These are phyloP conservation scores for Ajuga reptans DNA, from an alignment of 305 asterid species.

Conservation along the genomic window DNA sequence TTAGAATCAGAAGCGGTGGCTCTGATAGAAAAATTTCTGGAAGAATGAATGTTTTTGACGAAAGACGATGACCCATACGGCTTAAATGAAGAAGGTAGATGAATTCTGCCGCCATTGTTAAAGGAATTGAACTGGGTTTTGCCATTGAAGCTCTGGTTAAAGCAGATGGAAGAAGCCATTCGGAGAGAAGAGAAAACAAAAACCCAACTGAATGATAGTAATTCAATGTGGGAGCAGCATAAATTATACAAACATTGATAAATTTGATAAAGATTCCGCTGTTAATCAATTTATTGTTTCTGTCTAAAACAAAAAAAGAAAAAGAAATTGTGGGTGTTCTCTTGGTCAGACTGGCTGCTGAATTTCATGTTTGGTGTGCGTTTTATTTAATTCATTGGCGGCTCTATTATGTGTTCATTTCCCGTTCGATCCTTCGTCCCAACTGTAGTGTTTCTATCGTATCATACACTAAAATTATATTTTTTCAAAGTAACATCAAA, in stretches of 20 bases:
- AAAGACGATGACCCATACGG: conserved; percentile 30
- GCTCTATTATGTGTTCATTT: not conserved
- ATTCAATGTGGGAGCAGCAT: not conserved
- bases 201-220: not conserved
- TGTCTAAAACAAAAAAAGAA: not conserved
- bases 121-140: conserved; percentile 42
- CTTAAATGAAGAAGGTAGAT: conserved; percentile 35
- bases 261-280: conserved; percentile 6
- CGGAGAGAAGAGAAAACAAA: conserved; percentile 7
- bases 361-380: not conserved
- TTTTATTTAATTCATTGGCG: not conserved
- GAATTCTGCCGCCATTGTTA: conserved; percentile 27
- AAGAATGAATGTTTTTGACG: conserved; percentile 25
- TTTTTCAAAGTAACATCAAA: too few relatives aligned
- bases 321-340: not conserved
- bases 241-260: conserved; percentile 10
- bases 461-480: too few relatives aligned
- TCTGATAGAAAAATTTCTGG: conserved; percentile 36
- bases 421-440: too few relatives aligned
- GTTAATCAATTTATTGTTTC: not conserved
- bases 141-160: conserved; percentile 35
- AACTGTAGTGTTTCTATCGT: too few relatives aligned
- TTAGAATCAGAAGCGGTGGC: conserved; percentile 58
- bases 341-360: not conserved
- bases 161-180: conserved; percentile 65